These are phyloP conservation scores for Fermentozyma sake DNA, from an alignment of 1,139 yeast species.

Conservation along the genomic window DNA sequence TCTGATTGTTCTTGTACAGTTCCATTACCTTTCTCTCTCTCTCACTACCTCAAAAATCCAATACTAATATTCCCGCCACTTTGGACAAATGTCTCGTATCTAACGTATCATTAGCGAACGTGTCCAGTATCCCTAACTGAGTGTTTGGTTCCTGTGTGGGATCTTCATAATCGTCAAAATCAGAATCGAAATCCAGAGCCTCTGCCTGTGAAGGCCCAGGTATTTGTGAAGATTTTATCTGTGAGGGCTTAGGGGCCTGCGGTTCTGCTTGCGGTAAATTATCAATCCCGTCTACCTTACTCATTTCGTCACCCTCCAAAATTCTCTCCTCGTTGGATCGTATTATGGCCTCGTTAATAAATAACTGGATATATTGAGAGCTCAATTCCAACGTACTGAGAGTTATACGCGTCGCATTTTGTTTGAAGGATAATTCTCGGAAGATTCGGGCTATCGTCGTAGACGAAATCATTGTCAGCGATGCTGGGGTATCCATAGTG, in stretches of 20 bases:
- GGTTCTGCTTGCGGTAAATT: constrained; percentile 14
- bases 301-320: constrained; percentile 24
- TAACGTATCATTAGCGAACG: constrained; percentile 17
- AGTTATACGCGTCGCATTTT: constrained; percentile 45
- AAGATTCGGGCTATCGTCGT: constrained; percentile 53
- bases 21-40: neutral
- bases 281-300: constrained; percentile 31
- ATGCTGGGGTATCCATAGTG: no score
- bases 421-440: constrained; percentile 48
- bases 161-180: constrained; percentile 11
- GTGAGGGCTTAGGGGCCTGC: no score
- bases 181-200: constrained; percentile 12
- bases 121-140: constrained; percentile 14
- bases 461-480: no score
- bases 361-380: constrained; percentile 54
- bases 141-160: constrained; percentile 16
- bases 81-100: constrained; percentile 52
- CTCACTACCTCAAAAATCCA: constrained; percentile 41
- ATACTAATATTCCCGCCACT: constrained; percentile 51
- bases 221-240: no score
- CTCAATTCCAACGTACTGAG: constrained; percentile 46
- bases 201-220: constrained; percentile 7
- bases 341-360: constrained; percentile 59
- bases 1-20: neutral
- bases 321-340: constrained; percentile 54